Base-by-base conservation (phyloP, 805 yeast species). In the Lipomyces sp. region DNA sequence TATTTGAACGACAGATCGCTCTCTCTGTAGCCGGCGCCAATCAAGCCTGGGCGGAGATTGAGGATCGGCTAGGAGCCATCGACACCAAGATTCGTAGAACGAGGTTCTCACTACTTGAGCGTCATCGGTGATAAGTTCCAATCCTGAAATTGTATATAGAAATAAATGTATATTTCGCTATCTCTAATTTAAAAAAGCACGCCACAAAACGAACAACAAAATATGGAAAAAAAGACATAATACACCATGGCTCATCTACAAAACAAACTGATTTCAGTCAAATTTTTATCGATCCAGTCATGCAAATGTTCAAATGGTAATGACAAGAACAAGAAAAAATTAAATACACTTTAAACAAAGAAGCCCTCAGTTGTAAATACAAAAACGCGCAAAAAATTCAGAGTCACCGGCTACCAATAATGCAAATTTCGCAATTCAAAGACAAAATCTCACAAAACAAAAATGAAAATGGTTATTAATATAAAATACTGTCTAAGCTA, bases 11-110 rank as follows among this genome's bases (percentile, higher is more conserved):
- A 3, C 24, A 66, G n/a, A 53, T 63, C 33, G 33, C 57, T 4
- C 33, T 42, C 24, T 68, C 71, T 34, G 48, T 68, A 5, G 54
- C 63, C 42, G 66, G 63, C 39, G 55, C 48, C 29, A 66, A 65
- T 34, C 10, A 32, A 18, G 64, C 71, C n/a, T 66, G 69, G 69
- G 60, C 64, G 7, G 66, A 63, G 32, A 29, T 53, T 53, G 65
- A 68, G 29, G 62, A 55, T 18, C 58, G 70, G 24, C 45, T 68
- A 15, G 56, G 34, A 18, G 56, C 66, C n/a, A 53, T 57, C 11
- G 70, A 66, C 32, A 29, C 48, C 5, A 61, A 15, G 7, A 32
- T 61, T 11, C 32, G 34, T 10, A 60, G 51, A 53, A 18, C 4
- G 15, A 58, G 33, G 32, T 13, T 13, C 10, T 30, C 58, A 29